Conservation (phyloP, 2,329 filamentous ascomycete genomes). For the Pseudopithomyces chartarum region DNA sequence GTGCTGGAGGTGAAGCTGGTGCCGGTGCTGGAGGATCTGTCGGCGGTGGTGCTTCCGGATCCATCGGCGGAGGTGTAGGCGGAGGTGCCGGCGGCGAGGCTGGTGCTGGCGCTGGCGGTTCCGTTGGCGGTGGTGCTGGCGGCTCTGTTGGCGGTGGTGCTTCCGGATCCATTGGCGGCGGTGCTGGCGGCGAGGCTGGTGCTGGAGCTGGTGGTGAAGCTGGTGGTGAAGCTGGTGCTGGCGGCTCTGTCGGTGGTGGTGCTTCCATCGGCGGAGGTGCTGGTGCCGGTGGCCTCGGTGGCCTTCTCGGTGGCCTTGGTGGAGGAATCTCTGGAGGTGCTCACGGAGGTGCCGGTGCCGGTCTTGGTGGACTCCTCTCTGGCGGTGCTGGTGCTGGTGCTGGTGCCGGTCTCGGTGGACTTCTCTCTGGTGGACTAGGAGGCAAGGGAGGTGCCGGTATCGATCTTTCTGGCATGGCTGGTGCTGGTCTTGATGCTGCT, state of each 20-base stretch:
- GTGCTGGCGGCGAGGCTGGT: background rate
- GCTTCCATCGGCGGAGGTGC: too few species aligned
- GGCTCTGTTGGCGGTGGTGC: too few species aligned
- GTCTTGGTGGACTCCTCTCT: background rate
- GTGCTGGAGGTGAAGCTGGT: too few species aligned
- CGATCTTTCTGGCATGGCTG: background rate
- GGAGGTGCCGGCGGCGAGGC: background rate
- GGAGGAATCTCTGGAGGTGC: background rate
- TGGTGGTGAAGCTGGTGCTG: too few species aligned
- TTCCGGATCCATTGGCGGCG: background rate
- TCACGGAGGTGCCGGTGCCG: background rate
- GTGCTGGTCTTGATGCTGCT: background rate
- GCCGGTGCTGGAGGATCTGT: too few species aligned
- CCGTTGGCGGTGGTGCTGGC: too few species aligned
- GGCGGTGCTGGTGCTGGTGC: constrained; percentile 7
- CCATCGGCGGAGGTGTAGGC: background rate
- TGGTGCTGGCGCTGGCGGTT: background rate
- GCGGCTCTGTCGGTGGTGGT: too few species aligned
- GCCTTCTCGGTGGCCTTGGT: background rate
- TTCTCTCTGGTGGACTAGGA: constrained; percentile 2
- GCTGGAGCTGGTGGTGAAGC: too few species aligned
- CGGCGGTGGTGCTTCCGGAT: background rate
- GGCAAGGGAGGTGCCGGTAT: constrained; percentile 6
- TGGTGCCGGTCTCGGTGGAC: background rate
- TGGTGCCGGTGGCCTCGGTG: background rate